These are phyloP conservation scores for Thielaviopsis populi DNA, from an alignment of 2,329 filamentous ascomycete genomes.

Conservation along the genomic window DNA sequence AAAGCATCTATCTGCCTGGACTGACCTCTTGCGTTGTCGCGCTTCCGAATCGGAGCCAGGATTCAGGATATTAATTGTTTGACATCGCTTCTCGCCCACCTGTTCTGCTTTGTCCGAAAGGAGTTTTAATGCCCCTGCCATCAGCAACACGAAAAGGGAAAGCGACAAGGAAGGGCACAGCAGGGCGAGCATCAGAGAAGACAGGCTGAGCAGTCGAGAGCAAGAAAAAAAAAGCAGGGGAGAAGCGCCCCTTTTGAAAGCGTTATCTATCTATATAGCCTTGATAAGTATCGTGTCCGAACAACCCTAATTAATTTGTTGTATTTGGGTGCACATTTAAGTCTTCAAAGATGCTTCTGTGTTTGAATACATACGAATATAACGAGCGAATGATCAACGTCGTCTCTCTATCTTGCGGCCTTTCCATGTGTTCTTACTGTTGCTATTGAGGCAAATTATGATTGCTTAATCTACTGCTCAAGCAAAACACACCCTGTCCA, in stretches of 20 bases:
- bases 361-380: no score
- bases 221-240: neutral
- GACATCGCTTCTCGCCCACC: neutral
- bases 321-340: no score
- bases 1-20: neutral
- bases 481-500: neutral
- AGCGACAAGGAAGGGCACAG: neutral
- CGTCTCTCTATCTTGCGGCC: no score
- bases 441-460: no score
- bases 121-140: neutral
- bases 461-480: neutral
- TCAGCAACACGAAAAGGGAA: neutral
- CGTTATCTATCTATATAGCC: neutral
- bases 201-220: neutral
- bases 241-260: neutral
- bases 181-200: no score
- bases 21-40: neutral
- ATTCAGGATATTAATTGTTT: neutral
- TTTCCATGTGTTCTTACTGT: no score
- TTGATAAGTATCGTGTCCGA: neutral
- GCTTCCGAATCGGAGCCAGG: neutral
- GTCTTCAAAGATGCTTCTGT: no score
- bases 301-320: neutral
- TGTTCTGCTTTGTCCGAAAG: neutral
- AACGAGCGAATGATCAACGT: no score